Conservation (phyloP, 2,329 filamentous ascomycete genomes). For the Exophiala alcalophila region DNA sequence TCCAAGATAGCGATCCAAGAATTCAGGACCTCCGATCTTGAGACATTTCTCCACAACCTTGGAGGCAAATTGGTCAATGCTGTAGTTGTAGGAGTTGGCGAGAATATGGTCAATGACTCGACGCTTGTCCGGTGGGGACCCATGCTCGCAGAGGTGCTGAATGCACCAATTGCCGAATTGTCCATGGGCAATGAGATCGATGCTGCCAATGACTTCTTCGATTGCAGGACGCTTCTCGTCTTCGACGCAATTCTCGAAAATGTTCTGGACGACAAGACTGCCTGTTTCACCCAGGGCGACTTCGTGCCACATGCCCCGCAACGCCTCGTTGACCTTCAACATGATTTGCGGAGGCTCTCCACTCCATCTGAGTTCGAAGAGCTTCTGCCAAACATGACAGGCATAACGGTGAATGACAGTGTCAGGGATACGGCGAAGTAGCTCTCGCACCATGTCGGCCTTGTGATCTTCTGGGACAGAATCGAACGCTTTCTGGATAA, state of each 20-base stretch:
- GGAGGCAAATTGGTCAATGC: constrained; percentile 97
- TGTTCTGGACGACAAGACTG: constrained; percentile 97
- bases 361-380: constrained; percentile 96
- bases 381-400: constrained; percentile 99
- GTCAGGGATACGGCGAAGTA: constrained; percentile 91
- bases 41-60: constrained; percentile 99
- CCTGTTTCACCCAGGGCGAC: constrained; percentile 96
- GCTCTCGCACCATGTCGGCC: constrained; percentile 96
- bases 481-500: constrained; percentile 98
- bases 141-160: constrained; percentile 97
- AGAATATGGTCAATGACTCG: constrained; percentile 95
- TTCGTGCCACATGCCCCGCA: constrained; percentile 97
- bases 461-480: constrained; percentile 97
- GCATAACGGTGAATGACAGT: constrained; percentile 98
- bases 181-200: constrained; percentile 93
- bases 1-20: constrained; percentile 87
- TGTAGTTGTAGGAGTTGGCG: constrained; percentile 89
- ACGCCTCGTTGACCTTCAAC: constrained; percentile 91
- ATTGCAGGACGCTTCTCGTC: constrained; percentile 99
- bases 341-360: constrained; percentile 96
- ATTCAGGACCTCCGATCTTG: constrained; percentile 89
- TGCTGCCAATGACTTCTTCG: constrained; percentile 90
- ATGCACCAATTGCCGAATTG: constrained; percentile 99
- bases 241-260: constrained; percentile 98
- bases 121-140: constrained; percentile 82